Percentiles rank a stretch among this genome's conserved stretches.
These are phyloP conservation scores for Podaxis sp. DNA, from an alignment of 768 basidiomycete species.

Conservation along the genomic window DNA sequence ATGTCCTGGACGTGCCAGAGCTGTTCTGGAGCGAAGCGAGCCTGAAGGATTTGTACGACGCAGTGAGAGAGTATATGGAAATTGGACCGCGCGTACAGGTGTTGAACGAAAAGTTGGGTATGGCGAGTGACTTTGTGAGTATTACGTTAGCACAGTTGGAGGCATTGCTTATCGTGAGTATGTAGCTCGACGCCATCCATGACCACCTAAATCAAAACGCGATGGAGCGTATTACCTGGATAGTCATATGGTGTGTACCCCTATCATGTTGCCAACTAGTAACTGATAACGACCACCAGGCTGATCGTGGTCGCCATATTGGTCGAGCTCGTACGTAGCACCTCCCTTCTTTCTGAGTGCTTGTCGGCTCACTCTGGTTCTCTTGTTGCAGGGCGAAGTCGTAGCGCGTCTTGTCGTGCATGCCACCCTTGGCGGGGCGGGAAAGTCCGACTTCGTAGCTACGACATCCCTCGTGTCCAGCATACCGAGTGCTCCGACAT, in stretches of 20 bases:
- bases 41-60: constrained; percentile 84
- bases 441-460: constrained; percentile 1
- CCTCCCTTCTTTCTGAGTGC: constrained; percentile 1
- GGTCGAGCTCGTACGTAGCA: constrained; percentile 73
- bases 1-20: constrained; percentile 91
- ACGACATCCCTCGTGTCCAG: background rate
- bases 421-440: constrained; percentile 36
- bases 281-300: constrained; percentile 42
- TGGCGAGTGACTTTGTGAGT: constrained; percentile 86
- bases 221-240: constrained; percentile 84
- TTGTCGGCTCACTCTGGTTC: background rate
- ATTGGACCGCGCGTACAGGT: constrained; percentile 79
- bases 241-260: constrained; percentile 41
- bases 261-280: constrained; percentile 17
- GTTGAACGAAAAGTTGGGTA: constrained; percentile 84
- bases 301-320: constrained; percentile 86
- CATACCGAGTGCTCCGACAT: constrained; percentile 10
- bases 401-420: constrained; percentile 75
- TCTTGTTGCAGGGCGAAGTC: constrained; percentile 64
- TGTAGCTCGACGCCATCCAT: constrained; percentile 87
- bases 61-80: constrained; percentile 94
- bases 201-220: constrained; percentile 88
- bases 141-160: background rate
- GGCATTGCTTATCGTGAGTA: constrained; percentile 2
- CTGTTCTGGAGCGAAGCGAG: constrained; percentile 95